These are phyloP conservation scores for Microbotryum silenes-acaulis DNA, from an alignment of 1,284 basidiomycete species.

Conservation along the genomic window DNA sequence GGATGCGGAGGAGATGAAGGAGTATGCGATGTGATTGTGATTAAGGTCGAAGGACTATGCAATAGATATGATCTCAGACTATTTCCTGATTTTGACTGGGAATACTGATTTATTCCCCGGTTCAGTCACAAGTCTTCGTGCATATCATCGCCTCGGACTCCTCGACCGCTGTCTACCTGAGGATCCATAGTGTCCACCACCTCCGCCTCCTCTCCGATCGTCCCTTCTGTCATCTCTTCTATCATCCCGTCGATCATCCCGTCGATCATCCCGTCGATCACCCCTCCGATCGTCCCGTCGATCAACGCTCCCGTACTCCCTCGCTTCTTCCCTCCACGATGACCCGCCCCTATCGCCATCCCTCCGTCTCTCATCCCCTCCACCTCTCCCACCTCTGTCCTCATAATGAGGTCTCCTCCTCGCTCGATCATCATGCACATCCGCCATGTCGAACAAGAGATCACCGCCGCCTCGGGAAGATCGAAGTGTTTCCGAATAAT, in stretches of 20 bases:
- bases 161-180: too few species aligned
- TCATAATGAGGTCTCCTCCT: slow-evolving; percentile 32
- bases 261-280: neutral
- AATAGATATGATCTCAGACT: too few species aligned
- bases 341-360: slow-evolving; percentile 27
- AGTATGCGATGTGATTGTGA: slow-evolving; percentile 8
- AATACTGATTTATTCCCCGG: too few species aligned
- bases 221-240: neutral
- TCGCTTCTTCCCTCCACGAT: slow-evolving; percentile 9
- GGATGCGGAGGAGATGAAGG: slow-evolving; percentile 40
- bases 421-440: slow-evolving; percentile 15
- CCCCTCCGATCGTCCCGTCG: neutral
- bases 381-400: slow-evolving; percentile 24
- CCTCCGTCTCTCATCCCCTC: slow-evolving; percentile 11
- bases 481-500: slow-evolving; percentile 1
- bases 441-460: slow-evolving; percentile 8
- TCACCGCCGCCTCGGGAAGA: neutral
- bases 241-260: neutral
- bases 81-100: too few species aligned
- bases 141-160: too few species aligned
- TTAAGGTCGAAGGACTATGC: neutral
- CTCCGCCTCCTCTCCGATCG: neutral
- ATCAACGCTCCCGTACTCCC: neutral
- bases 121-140: too few species aligned
- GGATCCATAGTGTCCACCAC: neutral